These are phyloP conservation scores for Pseudogymnoascus sp. DNA, from an alignment of 2,329 filamentous ascomycete genomes.

Conservation along the genomic window DNA sequence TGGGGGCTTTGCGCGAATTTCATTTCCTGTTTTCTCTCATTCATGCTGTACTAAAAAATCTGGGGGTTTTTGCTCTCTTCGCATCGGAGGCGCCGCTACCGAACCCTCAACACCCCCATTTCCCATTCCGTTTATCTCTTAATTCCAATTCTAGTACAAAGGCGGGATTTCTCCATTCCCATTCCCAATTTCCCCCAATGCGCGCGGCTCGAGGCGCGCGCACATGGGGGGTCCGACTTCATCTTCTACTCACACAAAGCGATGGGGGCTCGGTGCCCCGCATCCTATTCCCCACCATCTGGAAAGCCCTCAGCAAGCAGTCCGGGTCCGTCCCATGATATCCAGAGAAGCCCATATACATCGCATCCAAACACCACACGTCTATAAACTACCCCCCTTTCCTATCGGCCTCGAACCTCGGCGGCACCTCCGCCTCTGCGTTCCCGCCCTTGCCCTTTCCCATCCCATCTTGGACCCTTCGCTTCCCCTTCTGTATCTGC, in stretches of 20 bases:
- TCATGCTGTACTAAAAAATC: neutral
- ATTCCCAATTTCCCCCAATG: neutral
- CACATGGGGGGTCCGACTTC: neutral
- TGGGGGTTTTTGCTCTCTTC: neutral
- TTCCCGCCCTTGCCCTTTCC: neutral
- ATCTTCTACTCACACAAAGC: neutral
- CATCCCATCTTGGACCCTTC: slow-evolving; percentile 28
- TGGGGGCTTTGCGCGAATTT: neutral
- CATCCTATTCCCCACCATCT: neutral
- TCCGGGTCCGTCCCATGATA: neutral
- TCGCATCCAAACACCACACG: neutral
- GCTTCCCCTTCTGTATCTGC: slow-evolving; percentile 46
- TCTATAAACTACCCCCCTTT: neutral
- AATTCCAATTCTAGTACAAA: neutral
- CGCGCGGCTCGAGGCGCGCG: neutral
- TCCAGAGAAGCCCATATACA: slow-evolving; percentile 1
- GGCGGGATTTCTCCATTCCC: neutral
- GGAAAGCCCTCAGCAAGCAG: neutral
- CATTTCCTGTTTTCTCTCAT: neutral
- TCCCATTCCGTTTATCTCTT: neutral
- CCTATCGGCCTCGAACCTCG: neutral
- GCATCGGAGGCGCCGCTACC: neutral
- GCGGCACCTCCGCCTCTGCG: neutral
- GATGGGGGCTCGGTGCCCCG: neutral
- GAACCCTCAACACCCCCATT: neutral